A percentile compares a stretch with the other conserved stretches of the same genome.
phyloP scores from a whole-genome alignment of 2,329 filamentous ascomycete genomes.

The Pseudovirgaria hyperparasitica region DNA sequence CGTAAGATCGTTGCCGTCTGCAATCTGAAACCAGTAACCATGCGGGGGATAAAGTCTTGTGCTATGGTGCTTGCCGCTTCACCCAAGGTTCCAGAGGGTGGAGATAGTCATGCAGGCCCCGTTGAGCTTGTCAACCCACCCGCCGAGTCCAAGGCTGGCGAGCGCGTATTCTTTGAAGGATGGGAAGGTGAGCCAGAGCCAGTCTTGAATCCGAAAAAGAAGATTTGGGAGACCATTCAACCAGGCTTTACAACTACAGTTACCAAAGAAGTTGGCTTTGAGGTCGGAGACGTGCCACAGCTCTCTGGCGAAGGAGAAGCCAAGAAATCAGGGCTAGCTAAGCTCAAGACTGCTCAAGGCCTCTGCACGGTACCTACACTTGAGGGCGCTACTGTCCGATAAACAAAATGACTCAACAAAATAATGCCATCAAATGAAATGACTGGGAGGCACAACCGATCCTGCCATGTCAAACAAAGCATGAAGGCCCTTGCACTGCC shows the following conservation, averaged over 20 bases:
- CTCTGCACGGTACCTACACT: slow-evolving; percentile 74
- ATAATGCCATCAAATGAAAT: too few relatives aligned
- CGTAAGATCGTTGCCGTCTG: slow-evolving; percentile 92
- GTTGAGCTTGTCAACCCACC: slow-evolving; percentile 88
- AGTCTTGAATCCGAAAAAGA: slow-evolving; percentile 97
- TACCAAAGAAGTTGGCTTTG: slow-evolving; percentile 70
- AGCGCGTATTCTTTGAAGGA: slow-evolving; percentile 85
- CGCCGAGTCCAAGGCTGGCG: slow-evolving; percentile 63
- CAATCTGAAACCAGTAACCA: slow-evolving; percentile 98
- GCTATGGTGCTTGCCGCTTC: slow-evolving; percentile 96
- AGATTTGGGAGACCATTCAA: slow-evolving; percentile 95
- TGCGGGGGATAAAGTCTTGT: slow-evolving; percentile 72
- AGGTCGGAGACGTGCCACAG: slow-evolving; percentile 64
- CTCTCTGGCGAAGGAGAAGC: slow-evolving; percentile 55
- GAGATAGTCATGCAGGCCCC: slow-evolving; percentile 72
- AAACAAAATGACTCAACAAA: too few relatives aligned
- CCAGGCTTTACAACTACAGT: slow-evolving; percentile 89
- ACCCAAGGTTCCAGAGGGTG: slow-evolving; percentile 68
- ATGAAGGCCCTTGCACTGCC: too few relatives aligned
- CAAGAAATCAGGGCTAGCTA: slow-evolving; percentile 42
- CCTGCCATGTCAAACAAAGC: too few relatives aligned
- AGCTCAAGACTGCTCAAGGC: slow-evolving; percentile 66
- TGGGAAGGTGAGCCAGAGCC: slow-evolving; percentile 90
- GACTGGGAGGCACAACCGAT: too few relatives aligned
- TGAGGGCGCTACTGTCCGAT: slow-evolving; percentile 72